Percentiles rank a stretch among this genome's conserved stretches.
Evolutionary conservation across 2,329 filamentous ascomycete genomes (phyloP).

Genomic region (Claviceps sorghi): DNA sequence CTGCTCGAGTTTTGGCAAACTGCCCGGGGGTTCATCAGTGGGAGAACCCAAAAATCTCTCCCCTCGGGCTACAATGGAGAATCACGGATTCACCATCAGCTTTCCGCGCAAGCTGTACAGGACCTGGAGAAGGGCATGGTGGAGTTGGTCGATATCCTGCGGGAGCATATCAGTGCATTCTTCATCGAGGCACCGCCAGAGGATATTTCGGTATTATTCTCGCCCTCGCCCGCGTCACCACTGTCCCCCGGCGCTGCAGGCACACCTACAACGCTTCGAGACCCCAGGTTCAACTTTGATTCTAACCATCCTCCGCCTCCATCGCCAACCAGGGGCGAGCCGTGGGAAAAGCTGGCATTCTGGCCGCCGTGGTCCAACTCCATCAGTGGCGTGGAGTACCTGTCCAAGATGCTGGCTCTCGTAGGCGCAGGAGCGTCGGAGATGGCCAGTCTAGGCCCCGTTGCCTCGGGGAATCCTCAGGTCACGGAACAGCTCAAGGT

Average conservation of each 20-base stretch:
- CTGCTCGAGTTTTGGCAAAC: conserved; percentile 90
- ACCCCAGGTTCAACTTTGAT: conserved; percentile 69
- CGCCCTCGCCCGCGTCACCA: conserved; percentile 59
- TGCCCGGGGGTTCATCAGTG: conserved; percentile 77
- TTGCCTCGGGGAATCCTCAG: conserved; percentile 39
- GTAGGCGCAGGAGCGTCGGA: conserved; percentile 81
- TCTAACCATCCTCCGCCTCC: conserved; percentile 60
- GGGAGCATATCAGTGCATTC: conserved; percentile 65
- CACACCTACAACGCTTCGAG: conserved; percentile 44
- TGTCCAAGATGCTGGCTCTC: conserved; percentile 66
- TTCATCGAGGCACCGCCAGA: conserved; percentile 82
- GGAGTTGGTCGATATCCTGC: conserved; percentile 71
- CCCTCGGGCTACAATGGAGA: conserved; percentile 71
- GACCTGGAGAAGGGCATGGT: conserved; percentile 64
- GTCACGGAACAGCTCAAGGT: conserved; percentile 58
- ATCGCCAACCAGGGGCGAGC: conserved; percentile 63
- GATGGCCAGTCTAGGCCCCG: conserved; percentile 59
- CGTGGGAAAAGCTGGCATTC: conserved; percentile 89
- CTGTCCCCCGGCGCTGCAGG: conserved; percentile 31
- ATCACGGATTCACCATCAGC: conserved; percentile 64
- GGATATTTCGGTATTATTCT: conserved; percentile 77
- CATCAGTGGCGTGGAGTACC: conserved; percentile 78
- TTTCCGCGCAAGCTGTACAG: conserved; percentile 54
- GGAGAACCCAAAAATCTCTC: conserved; percentile 64
- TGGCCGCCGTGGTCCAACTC: conserved; percentile 93